Base-by-base conservation (phyloP, 2,329 filamentous ascomycete genomes). In the Trichoderma semiorbis region DNA sequence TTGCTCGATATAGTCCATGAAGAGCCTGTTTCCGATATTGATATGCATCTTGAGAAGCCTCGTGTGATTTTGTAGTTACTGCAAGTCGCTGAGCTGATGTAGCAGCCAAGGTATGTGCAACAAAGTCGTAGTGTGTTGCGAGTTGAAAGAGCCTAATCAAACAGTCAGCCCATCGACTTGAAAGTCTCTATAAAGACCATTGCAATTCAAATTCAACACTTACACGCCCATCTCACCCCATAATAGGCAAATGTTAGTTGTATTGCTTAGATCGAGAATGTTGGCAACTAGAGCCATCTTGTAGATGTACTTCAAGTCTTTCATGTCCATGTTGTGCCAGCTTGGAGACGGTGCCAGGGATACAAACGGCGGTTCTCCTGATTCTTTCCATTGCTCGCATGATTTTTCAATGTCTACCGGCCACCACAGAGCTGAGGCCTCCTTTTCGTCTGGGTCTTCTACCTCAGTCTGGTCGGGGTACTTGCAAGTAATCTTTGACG, bases 281-380 rank as follows among this genome's bases (percentile, higher is more conserved):
- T 69, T 69, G 11, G 66, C 32, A 10, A 69, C 66, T 12, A 69
- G n/a, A 61, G 66, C 66, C 66, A 60, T 69, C 36, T 69, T 60
- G 55, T 69, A 69, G 5, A 69, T 69, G 26, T 69, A 69, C 32
- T 57, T 57, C 26, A 69, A 21, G 36, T 69, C 66, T 14, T 69
- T 69, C 66, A 60, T 60, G 10, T 21, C 10, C 66, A 69, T 69
- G 11, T 24, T 69, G 34, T 69, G 66, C 66, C 66, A 69, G 28
- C 66, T 69, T 16, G 55, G 66, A n/a, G 66, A 69, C 18, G 66
- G 55, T 14, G 26, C 3, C 5, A 69, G 7, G 10, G 18, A 47
- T 4, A 18, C 6, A 11, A 69, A 69, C 0, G 66, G 66, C 3
- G 66, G 66, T 12, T 61, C n/a, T 1, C 66, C 66, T 11, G 66